phyloP scores from a whole-genome alignment of 176 grass and related monocot species.

The Dendrocalamus sinicus region DNA sequence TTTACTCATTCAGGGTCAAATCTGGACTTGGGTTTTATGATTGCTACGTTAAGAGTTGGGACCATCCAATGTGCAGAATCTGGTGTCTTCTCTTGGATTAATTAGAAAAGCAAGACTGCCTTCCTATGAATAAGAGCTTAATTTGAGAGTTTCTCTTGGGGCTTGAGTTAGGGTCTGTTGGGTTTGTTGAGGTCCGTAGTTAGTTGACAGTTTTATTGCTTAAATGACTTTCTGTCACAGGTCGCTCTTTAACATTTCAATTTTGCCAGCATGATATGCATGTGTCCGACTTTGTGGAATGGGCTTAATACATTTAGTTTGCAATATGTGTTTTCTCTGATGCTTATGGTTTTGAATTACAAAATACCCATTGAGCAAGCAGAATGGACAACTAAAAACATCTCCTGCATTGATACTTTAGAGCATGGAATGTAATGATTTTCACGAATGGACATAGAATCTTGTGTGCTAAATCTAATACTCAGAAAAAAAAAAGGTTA shows the following conservation, averaged over 20 bases:
- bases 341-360: background rate
- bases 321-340: background rate
- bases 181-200: background rate
- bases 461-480: background rate
- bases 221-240: background rate
- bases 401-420: background rate
- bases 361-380: background rate
- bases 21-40: background rate
- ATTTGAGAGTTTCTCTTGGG: background rate
- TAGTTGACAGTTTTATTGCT: background rate
- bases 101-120: background rate
- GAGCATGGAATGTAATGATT: background rate
- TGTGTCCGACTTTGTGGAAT: background rate
- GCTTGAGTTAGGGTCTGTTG: background rate
- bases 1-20: background rate
- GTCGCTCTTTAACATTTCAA: background rate
- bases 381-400: background rate
- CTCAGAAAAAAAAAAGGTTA: background rate
- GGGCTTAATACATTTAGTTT: background rate
- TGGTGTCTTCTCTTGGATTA: background rate
- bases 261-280: background rate
- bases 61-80: background rate
- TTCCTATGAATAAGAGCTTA: background rate
- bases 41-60: background rate
- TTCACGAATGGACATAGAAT: background rate